phyloP scores from a whole-genome alignment of 1,284 basidiomycete species.

The Erythrobasidium hasegawianum region DNA sequence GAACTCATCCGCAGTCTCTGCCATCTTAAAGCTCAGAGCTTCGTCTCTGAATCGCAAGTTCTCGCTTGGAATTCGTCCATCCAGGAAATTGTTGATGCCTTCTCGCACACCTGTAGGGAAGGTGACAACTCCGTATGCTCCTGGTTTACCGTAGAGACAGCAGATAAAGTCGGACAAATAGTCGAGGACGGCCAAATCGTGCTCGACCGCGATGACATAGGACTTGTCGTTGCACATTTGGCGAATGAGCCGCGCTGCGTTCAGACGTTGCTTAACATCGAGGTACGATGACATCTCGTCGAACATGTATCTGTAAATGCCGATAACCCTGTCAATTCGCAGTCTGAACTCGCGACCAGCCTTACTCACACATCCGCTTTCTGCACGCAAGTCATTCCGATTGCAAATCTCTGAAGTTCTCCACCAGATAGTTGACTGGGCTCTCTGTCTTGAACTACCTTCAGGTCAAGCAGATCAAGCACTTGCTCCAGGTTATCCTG shows the following conservation, averaged over 20 bases:
- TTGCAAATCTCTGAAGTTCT: slow-evolving; percentile 93
- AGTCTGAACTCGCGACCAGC: too few species aligned
- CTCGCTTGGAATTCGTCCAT: slow-evolving; percentile 96
- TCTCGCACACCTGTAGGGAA: slow-evolving; percentile 96
- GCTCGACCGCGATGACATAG: slow-evolving; percentile 94
- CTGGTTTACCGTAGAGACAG: slow-evolving; percentile 92
- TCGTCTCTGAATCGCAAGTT: slow-evolving; percentile 95
- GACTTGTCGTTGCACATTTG: slow-evolving; percentile 70
- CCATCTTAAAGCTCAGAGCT: slow-evolving; percentile 90
- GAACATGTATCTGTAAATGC: slow-evolving; percentile 73
- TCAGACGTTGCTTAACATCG: slow-evolving; percentile 88
- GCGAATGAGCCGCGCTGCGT: slow-evolving; percentile 93
- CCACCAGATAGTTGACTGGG: slow-evolving; percentile 83
- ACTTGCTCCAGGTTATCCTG: slow-evolving; percentile 76
- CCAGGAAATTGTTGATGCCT: slow-evolving; percentile 98
- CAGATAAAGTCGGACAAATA: slow-evolving; percentile 97
- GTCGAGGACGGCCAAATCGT: slow-evolving; percentile 93
- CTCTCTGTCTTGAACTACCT: slow-evolving; percentile 76
- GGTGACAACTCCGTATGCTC: slow-evolving; percentile 94
- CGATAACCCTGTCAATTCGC: background rate
- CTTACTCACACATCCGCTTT: slow-evolving; percentile 78
- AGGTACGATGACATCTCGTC: slow-evolving; percentile 96
- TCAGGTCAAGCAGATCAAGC: slow-evolving; percentile 77
- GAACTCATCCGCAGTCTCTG: slow-evolving; percentile 85
- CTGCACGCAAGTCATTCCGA: slow-evolving; percentile 89